phyloP scores from a whole-genome alignment of 148 eudicot genomes.

The Euryodendron excelsum region DNA sequence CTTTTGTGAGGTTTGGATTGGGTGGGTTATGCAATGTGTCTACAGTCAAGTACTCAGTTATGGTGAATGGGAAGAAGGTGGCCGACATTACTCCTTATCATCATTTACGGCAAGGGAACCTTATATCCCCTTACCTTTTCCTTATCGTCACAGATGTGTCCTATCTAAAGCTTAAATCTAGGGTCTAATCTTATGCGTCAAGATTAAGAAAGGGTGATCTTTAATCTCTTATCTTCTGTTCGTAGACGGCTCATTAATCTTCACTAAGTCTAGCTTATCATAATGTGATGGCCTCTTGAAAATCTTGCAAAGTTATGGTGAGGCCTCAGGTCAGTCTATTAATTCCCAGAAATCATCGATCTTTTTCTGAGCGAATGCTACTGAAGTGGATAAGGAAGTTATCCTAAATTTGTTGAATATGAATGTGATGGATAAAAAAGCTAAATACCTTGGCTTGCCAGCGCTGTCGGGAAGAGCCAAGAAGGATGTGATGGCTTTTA shows the following conservation, averaged over 20 bases:
- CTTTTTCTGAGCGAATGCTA: background rate
- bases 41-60: background rate
- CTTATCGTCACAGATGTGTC: background rate
- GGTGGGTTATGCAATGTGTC: background rate
- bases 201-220: background rate
- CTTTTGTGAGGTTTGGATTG: background rate
- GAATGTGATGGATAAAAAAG: background rate
- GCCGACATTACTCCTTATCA: background rate
- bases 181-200: accelerated
- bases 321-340: background rate
- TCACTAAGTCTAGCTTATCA: background rate
- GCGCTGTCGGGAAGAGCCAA: background rate
- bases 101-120: background rate
- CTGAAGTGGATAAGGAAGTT: background rate
- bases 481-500: background rate
- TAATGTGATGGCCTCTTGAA: background rate
- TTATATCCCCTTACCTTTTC: background rate
- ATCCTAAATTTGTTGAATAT: background rate
- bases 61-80: background rate
- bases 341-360: background rate
- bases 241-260: background rate
- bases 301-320: background rate
- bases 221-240: background rate
- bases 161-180: background rate
- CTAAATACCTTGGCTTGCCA: background rate